Conservation (phyloP, 768 basidiomycete genomes). For the Lactarius akahatsu region DNA sequence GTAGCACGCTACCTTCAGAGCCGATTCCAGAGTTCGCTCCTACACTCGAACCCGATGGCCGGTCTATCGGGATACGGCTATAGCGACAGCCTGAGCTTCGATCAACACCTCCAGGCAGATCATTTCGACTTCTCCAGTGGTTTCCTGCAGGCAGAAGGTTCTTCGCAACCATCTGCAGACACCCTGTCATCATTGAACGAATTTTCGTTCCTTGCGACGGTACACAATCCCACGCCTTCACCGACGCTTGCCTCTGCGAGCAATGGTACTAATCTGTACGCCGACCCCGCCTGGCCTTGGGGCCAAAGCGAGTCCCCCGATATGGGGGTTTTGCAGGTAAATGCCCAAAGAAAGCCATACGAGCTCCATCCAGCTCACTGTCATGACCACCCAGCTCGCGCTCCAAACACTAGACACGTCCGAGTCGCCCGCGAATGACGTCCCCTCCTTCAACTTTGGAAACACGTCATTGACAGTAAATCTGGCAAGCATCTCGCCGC, state of each 20-base stretch:
- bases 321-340: slow-evolving; percentile 5
- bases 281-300: not conserved
- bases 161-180: not conserved
- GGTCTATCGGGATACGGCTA: not conserved
- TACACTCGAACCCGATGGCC: not conserved
- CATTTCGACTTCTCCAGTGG: not conserved
- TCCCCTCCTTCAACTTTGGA: not conserved
- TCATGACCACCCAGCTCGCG: not conserved
- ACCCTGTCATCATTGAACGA: not conserved
- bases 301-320: not conserved
- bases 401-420: not conserved
- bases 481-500: not conserved
- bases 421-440: not conserved
- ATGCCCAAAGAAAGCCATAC: not conserved
- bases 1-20: not conserved
- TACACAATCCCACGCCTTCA: not conserved
- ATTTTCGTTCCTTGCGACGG: not conserved
- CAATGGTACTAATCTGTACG: not conserved
- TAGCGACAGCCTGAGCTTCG: not conserved
- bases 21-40: not conserved
- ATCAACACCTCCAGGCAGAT: not conserved
- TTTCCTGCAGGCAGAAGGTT: not conserved
- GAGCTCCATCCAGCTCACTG: not conserved
- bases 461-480: not conserved
- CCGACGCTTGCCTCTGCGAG: not conserved